Percentiles rank a stretch among this genome's conserved stretches.
Evolutionary conservation across 1,284 basidiomycete genomes (phyloP).

Genomic region (Cutaneotrichosporon dermatis): DNA sequence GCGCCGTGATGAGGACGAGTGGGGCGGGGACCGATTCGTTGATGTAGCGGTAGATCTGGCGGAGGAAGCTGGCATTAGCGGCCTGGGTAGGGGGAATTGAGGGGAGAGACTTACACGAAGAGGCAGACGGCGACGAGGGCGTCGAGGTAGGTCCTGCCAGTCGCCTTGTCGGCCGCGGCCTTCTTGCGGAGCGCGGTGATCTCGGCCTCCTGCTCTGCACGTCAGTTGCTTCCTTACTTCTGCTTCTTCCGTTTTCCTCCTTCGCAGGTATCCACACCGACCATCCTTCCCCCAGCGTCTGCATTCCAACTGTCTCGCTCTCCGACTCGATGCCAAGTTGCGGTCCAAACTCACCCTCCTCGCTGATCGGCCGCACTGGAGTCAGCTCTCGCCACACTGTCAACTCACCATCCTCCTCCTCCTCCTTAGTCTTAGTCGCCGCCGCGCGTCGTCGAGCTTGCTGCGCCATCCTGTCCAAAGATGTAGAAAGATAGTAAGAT

Average conservation of each 20-base stretch:
- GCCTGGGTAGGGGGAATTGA: too few relatives aligned
- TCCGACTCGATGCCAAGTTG: too few relatives aligned
- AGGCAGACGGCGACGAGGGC: constrained; percentile 26
- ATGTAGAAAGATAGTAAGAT: too few relatives aligned
- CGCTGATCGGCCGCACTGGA: constrained; percentile 14
- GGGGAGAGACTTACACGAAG: constrained; percentile 38
- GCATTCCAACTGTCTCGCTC: too few relatives aligned
- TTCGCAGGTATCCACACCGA: too few relatives aligned
- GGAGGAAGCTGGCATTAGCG: background rate
- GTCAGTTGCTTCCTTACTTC: constrained; percentile 3
- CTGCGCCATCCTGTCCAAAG: constrained; percentile 7
- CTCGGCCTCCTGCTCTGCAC: constrained; percentile 37
- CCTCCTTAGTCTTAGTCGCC: background rate
- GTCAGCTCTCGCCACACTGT: background rate
- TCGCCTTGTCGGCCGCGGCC: constrained; percentile 25
- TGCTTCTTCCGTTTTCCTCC: too few relatives aligned
- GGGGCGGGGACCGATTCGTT: background rate
- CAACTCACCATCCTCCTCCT: constrained; percentile 9
- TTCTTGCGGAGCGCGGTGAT: constrained; percentile 27
- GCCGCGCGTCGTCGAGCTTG: background rate
- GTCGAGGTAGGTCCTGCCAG: constrained; percentile 30
- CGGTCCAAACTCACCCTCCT: constrained; percentile 27
- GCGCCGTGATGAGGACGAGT: constrained; percentile 10
- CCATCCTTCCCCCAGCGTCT: too few relatives aligned
- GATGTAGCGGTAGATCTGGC: constrained; percentile 3